Evolutionary conservation across 2,329 filamentous ascomycete genomes (phyloP), one percentile per base, ranked within the genome.

Genomic region (Fusarium sp.): DNA sequence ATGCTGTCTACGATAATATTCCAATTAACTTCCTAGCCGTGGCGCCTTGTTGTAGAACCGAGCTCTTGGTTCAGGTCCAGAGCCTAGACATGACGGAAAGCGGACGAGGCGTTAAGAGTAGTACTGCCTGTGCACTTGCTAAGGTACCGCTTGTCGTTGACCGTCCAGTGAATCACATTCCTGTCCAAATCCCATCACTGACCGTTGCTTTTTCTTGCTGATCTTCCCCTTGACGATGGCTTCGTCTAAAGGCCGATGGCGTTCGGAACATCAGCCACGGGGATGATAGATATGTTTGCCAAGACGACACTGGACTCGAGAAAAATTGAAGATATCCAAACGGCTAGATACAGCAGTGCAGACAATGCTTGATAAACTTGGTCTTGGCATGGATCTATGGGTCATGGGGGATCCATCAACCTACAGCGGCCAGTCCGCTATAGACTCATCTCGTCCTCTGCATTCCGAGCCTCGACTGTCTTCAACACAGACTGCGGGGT

Each of bases 111-210:
- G 34, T 38, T 18, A 38, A 38, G 34, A 38, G 34, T 38, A 38
- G 34, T n/a, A 38, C 34, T n/a, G 34, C 11, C 34, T 38, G 34
- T n/a, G 30, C 27, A 29, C 27, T 32, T 49, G 15, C 20, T 32
- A 51, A 34, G 27, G 38, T 42, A 29, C n/a, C 34, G 16, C 12
- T 34, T 27, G 43, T 67, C 44, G 52, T 68, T 49, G n/a, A 27
- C 51, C 55, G 42, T 62, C 67, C 34, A 38, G 34, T 38, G 52
- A 69, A 25, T 66, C 67, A 70, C 67, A 70, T 70, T 70, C 67
- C 67, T 53, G 55, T 32, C 16, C 16, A 24, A 10, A 20, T 44
- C 22, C 27, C 51, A 44, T 66, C 55, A 50, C 55, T 56, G 44
- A 53, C 59, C 59, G 59, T 68, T 64, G 30, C 50, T 63, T 45